phyloP scores from a whole-genome alignment of 2,329 filamentous ascomycete species.

The Aspergillus flavus region DNA sequence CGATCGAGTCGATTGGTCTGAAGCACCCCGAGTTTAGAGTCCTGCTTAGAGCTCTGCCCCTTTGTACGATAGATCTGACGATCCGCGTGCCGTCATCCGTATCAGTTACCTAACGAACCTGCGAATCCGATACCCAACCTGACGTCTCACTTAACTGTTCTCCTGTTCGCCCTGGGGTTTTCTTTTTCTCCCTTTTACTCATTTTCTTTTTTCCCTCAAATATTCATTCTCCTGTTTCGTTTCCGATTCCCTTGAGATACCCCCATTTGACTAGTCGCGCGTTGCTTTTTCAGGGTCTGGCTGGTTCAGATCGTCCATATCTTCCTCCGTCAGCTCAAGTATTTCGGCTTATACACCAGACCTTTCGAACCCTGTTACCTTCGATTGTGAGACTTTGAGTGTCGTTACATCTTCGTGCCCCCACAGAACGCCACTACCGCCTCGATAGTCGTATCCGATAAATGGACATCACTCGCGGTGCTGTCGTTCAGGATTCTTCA shows the following conservation, averaged over 20 bases:
- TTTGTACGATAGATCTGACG: conserved; percentile 20
- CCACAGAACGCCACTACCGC: background rate
- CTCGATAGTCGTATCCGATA: conserved; percentile 17
- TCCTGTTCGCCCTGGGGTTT: background rate
- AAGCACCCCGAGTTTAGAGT: conserved; percentile 12
- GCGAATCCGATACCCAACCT: conserved; percentile 16
- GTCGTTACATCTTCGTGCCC: background rate
- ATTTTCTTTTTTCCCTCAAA: background rate
- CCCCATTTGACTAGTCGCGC: conserved; percentile 19
- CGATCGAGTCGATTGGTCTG: conserved; percentile 28
- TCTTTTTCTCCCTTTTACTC: conserved; percentile 10
- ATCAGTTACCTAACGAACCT: conserved; percentile 17
- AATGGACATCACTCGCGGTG: conserved; percentile 24
- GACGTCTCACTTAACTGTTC: conserved; percentile 16
- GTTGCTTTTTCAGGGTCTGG: conserved; percentile 30
- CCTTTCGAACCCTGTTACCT: conserved; percentile 7
- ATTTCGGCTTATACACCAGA: conserved; percentile 6
- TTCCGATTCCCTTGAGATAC: conserved; percentile 17
- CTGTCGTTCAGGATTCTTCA: conserved; percentile 8
- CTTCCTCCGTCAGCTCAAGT: conserved; percentile 9
- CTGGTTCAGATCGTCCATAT: conserved; percentile 30
- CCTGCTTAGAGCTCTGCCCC: conserved; percentile 19
- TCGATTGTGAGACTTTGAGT: conserved; percentile 3
- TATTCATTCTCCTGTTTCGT: conserved; percentile 7
- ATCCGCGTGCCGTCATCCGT: conserved; percentile 18